These are phyloP conservation scores for Yamadazyma sp. DNA, from an alignment of 805 yeast genomes.

Conservation along the genomic window DNA sequence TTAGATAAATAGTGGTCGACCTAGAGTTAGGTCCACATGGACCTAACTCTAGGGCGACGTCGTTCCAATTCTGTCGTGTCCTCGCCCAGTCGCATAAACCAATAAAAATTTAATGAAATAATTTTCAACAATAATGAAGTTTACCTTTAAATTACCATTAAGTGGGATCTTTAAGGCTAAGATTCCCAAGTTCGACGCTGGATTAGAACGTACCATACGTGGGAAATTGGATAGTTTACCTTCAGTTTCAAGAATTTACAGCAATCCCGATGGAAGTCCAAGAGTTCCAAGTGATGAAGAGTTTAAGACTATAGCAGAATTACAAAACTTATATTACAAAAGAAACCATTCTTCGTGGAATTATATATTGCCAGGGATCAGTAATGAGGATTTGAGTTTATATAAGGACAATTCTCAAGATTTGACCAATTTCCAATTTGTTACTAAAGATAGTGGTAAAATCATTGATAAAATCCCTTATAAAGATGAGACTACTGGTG, in stretches of 20 bases:
- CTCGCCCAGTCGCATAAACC: not conserved
- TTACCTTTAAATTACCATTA: slow-evolving; percentile 41
- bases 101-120: not conserved
- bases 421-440: slow-evolving; percentile 53
- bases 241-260: slow-evolving; percentile 61
- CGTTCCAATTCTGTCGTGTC: no score
- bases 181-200: slow-evolving; percentile 41
- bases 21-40: no score
- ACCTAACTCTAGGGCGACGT: no score
- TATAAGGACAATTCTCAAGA: slow-evolving; percentile 61
- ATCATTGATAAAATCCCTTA: slow-evolving; percentile 83
- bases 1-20: no score
- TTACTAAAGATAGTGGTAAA: slow-evolving; percentile 48
- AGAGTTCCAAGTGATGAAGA: slow-evolving; percentile 69
- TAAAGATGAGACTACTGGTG: slow-evolving; percentile 75
- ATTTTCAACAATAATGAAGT: slow-evolving; percentile 27
- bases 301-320: slow-evolving; percentile 67
- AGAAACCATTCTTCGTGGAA: slow-evolving; percentile 55
- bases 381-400: slow-evolving; percentile 51
- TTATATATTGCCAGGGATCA: slow-evolving; percentile 45
- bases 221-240: slow-evolving; percentile 60
- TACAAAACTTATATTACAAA: slow-evolving; percentile 56
- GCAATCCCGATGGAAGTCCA: slow-evolving; percentile 73
- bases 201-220: slow-evolving; percentile 61
- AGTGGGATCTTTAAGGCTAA: slow-evolving; percentile 36